These are phyloP conservation scores for Paecilomyces sp. DNA, from an alignment of 2,329 filamentous ascomycete genomes.

Conservation along the genomic window DNA sequence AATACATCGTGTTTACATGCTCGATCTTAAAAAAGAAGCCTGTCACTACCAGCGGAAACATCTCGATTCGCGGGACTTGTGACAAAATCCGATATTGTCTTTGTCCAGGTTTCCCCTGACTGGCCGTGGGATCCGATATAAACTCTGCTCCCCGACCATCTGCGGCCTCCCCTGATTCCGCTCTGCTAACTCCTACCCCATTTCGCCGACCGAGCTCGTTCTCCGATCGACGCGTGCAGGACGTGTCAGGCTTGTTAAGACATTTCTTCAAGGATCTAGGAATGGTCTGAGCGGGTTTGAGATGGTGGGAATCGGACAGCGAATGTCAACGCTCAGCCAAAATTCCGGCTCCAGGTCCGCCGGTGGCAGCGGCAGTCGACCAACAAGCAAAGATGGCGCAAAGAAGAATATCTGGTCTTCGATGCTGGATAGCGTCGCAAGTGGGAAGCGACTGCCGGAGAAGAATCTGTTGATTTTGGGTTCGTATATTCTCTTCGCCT, in stretches of 20 bases:
- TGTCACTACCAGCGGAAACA: neutral
- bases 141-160: neutral
- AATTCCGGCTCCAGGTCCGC: constrained; percentile 24
- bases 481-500: constrained; percentile 32
- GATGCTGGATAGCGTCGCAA: constrained; percentile 84
- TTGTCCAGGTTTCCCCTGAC: neutral
- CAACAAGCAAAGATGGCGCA: constrained; percentile 52
- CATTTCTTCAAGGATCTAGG: constrained; percentile 10
- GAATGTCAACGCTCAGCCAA: constrained; percentile 30
- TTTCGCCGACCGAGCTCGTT: constrained; percentile 6
- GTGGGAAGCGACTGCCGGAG: constrained; percentile 80
- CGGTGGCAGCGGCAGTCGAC: constrained; percentile 28
- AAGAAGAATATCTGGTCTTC: constrained; percentile 92
- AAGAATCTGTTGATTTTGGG: constrained; percentile 86
- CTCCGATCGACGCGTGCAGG: neutral
- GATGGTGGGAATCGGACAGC: constrained; percentile 30
- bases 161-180: constrained; percentile 21
- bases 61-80: neutral
- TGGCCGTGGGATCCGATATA: neutral
- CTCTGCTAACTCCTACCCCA: constrained; percentile 10
- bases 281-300: constrained; percentile 27
- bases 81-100: neutral
- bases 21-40: neutral
- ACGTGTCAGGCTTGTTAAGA: neutral
- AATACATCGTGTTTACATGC: neutral